phyloP scores from a whole-genome alignment of 2,329 filamentous ascomycete species.

The Hirsutella minnesotensis region DNA sequence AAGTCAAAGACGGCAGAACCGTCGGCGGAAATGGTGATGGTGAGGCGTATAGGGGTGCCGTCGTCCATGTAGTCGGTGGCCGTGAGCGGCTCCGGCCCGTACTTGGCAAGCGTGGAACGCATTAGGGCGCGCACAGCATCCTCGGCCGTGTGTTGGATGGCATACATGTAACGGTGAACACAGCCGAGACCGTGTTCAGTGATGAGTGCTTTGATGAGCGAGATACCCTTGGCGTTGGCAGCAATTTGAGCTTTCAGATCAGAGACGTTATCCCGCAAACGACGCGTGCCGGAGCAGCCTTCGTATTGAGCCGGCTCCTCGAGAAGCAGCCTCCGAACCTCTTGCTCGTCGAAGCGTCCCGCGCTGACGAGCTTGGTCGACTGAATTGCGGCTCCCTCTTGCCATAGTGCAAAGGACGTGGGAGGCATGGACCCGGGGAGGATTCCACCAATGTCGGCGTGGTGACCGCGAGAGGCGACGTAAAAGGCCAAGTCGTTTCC shows the following conservation, averaged over 20 bases:
- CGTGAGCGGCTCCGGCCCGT: conserved; percentile 10
- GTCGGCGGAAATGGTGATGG: conserved; percentile 60
- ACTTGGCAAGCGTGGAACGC: conserved; percentile 7
- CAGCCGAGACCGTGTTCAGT: conserved; percentile 60
- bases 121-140: conserved; percentile 51
- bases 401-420: conserved; percentile 51
- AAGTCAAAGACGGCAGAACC: conserved; percentile 61
- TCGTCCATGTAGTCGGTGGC: conserved; percentile 65
- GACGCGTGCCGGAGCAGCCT: conserved; percentile 68
- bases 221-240: conserved; percentile 76
- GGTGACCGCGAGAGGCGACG: conserved; percentile 50
- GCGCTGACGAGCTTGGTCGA: conserved; percentile 62
- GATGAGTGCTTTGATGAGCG: conserved; percentile 60
- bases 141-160: conserved; percentile 29
- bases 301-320: conserved; percentile 62
- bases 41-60: conserved; percentile 64
- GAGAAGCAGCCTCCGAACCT: conserved; percentile 60
- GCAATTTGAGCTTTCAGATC: conserved; percentile 81
- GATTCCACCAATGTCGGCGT: conserved; percentile 55
- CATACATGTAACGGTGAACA: conserved; percentile 48
- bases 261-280: conserved; percentile 72
- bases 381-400: conserved; percentile 54
- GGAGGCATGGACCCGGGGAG: conserved; percentile 75
- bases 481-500: conserved; percentile 29
- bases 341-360: conserved; percentile 66